Conservation (phyloP, 2,329 filamentous ascomycete genomes). For the Pseudophaeomoniella oleicola region DNA sequence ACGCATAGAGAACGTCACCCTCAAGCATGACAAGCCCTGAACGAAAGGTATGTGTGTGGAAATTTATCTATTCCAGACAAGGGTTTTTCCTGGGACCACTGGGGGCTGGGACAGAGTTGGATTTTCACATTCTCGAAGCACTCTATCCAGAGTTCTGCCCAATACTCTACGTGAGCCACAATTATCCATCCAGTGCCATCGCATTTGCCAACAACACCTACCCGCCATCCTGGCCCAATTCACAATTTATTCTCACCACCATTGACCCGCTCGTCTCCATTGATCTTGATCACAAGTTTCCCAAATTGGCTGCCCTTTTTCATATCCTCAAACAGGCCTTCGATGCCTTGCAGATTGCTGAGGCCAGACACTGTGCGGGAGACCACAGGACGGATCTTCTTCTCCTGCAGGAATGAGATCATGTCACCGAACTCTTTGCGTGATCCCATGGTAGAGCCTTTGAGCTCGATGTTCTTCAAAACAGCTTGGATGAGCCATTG, state of each 20-base stretch:
- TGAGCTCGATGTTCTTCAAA: conserved; percentile 74
- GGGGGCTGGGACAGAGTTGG: too few relatives aligned
- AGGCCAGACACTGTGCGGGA: conserved; percentile 60
- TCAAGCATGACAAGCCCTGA: too few relatives aligned
- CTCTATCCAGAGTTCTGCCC: too few relatives aligned
- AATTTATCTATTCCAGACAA: too few relatives aligned
- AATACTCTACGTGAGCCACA: too few relatives aligned
- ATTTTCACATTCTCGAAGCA: too few relatives aligned
- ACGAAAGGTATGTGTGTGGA: too few relatives aligned
- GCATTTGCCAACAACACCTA: not conserved
- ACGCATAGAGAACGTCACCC: too few relatives aligned
- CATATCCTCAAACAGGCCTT: conserved; percentile 77
- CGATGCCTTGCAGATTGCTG: conserved; percentile 62
- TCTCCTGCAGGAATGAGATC: conserved; percentile 62
- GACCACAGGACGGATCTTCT: conserved; percentile 63
- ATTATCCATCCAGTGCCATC: not conserved
- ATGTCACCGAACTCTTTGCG: conserved; percentile 81
- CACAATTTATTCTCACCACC: conserved; percentile 23
- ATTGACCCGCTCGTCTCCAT: conserved; percentile 13
- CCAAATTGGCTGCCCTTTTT: conserved; percentile 77
- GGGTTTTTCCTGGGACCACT: too few relatives aligned
- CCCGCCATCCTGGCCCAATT: conserved; percentile 2
- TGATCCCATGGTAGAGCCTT: conserved; percentile 82
- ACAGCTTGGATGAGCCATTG: conserved; percentile 73
- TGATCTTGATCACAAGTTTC: conserved; percentile 71